Base-by-base conservation (phyloP, 768 basidiomycete genomes). In the Strobilomyces dryophilus region DNA sequence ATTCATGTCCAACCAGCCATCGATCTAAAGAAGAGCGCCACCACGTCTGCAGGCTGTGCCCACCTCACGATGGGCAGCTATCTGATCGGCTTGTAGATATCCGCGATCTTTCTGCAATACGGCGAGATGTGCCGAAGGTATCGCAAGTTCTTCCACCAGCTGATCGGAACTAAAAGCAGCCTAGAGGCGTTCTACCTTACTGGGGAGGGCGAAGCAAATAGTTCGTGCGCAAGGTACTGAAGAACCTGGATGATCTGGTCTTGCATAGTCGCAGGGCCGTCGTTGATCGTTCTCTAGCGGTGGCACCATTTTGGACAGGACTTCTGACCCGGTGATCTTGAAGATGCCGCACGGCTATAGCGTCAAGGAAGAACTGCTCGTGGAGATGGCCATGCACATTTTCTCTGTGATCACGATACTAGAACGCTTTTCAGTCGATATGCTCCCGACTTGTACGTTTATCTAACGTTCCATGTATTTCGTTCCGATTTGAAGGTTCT, bases 341-440 rank as follows among this genome's bases (percentile, higher is more conserved):
- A 63, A 57, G 11, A 58, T 69, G 17, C 68, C 69, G 0, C 69
- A 75, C 43, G 76, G 74, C 1, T 61, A 73, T 27, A 56, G 65
- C 8, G 66, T 72, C 15, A 36, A 61, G 44, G 56, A 62, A 5
- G 53, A 62, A 55, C 71, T 69, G 0, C 67, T 69, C 46, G 59
- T 73, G 21, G 46, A 62, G 44, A 45, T 63, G 27, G 66, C 66
- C 1, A 52, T 63, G 27, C 53, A 49, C 1, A 49, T 54, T 20
- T 45, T 71, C 3, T 21, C 62, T 2, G 20, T 36, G 18, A 12
- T 51, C 9, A 26, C 40, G 12, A 29, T 17, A 0, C 55, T 53
- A 0, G 56, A 56, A 18, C 24, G 35, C 9, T 64, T 44, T 35
- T 5, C 53, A 6, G 53, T 59, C 9, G 53, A 61, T 21, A 2